Conservation (phyloP, 2,329 filamentous ascomycete genomes). For the Penicillium brevicompactum region DNA sequence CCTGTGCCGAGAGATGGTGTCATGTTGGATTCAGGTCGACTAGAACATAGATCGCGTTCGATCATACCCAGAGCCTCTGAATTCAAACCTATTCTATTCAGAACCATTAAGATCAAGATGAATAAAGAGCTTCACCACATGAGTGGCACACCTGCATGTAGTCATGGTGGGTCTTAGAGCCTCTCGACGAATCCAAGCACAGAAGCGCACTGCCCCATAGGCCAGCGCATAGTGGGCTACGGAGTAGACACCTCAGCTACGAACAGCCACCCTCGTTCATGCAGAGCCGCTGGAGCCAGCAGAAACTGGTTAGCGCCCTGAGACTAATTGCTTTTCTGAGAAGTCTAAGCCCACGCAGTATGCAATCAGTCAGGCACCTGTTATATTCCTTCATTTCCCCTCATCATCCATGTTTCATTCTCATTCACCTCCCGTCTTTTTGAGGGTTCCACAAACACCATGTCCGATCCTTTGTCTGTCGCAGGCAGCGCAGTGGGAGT, state of each 20-base stretch:
- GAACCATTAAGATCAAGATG: too few relatives aligned
- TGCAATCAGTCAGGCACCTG: too few relatives aligned
- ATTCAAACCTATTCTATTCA: too few relatives aligned
- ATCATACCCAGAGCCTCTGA: too few relatives aligned
- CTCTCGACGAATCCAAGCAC: not conserved
- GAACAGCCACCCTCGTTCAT: not conserved
- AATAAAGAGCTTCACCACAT: too few relatives aligned
- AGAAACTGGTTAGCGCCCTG: not conserved
- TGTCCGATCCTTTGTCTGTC: not conserved
- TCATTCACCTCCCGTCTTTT: not conserved
- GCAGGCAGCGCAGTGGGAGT: conserved; percentile 14
- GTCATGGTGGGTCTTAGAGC: not conserved
- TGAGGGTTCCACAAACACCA: not conserved
- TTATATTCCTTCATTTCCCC: not conserved
- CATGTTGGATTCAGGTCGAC: too few relatives aligned
- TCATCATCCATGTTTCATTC: not conserved
- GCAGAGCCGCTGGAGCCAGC: not conserved
- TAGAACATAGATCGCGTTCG: too few relatives aligned
- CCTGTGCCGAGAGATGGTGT: too few relatives aligned
- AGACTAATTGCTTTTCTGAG: not conserved
- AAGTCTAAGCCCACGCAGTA: not conserved
- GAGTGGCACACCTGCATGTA: too few relatives aligned
- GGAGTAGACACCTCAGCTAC: not conserved
- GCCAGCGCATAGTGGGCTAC: not conserved
- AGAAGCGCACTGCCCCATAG: not conserved